Base-by-base conservation (phyloP, 306 rosid species). In the Dryas octopetala region DNA sequence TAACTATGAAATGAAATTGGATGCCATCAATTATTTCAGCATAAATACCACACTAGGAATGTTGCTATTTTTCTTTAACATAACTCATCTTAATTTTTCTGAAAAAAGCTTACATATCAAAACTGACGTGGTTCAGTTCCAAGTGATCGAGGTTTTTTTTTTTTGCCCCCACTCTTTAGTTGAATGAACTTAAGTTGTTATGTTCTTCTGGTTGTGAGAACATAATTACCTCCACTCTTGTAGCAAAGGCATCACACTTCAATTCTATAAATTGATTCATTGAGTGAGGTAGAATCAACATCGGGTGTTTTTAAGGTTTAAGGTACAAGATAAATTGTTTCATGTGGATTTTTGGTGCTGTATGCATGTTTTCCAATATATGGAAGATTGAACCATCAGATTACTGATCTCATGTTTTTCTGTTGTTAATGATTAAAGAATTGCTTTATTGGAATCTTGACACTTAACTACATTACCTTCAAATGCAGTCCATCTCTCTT, bases 401-500 rank as follows among this genome's bases (percentile, higher is more conserved):
- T 19, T 19, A 44, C 28, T 11, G 32, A 19, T 53, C 16, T 41
- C 8, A 9, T 74, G n/a, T 47, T 38, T 40, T 73, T 61, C 38
- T 69, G 53, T 38, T 17, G 53, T 65, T 60, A 41, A 66, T 62
- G 58, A n/a, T 80, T 62, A 60, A 41, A 53, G 15, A 14, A n/a
- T 66, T 41, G 23, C 2, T 62, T 7, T 55, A 9, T 66, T 15
- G 44, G 68, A 41, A 67, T 65, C 38, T 52, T 58, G 79, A 70
- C 77, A 5, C 52, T 73, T 62, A 77, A 65, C 79, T 68, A 52
- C 40, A 9, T 79, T 72, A 23, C 70, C 63, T 79, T 80, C 51
- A 68, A 54, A 54, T 87, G 93, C 90, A 93, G 98, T 92, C 97
- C 41, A 81, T 84, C 66, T 55, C 97, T 74, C 89, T 95, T 7